Base-by-base conservation (phyloP, 148 eudicot species). In the Camellia granthamiana region DNA sequence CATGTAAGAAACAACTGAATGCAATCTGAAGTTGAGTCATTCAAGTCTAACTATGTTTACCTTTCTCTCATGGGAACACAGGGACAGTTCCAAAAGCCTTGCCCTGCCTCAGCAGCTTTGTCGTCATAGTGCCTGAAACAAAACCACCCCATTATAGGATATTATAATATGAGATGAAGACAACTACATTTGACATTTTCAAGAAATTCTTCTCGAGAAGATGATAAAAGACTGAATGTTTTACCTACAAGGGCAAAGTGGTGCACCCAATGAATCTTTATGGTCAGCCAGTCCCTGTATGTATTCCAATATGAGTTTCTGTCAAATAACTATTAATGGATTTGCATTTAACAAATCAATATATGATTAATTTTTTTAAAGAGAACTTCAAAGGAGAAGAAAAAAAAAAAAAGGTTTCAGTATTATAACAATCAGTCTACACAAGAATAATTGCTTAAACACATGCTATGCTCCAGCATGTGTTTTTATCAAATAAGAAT, bases 31-130 rank as follows among this genome's bases (percentile, higher is more conserved):
- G 30, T 46, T 47, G 59, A 64, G 68, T 2, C 76, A 52, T 19
- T 21, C 23, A 51, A 52, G 58, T 19, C 23, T 30, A 30, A 30
- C 38, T 51, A 74, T 52, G 67, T 23, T 78, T 84, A 94, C 98
- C 98, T 94, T 85, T 94, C 98, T 82, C 98, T 92, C 98, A 94
- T 94, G 30, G 98, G 98, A 77, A 94, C 98, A 88, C 98, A 94
- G 4, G 98, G 98, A 79, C 98, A 94, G 77, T 94, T 94, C 98
- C 98, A 94, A 81, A 94, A 94, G 3, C 98, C 97, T 83, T 94
- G 98, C 52, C 83, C 81, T 21, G 90, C 98, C 89, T 94, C 98
- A 61, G 98, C 97, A 60, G 86, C 84, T 85, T 94, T 94, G 87
- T 94, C 98, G 84, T 94, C 98, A 82, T 94, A 94, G 81, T 94